These are phyloP conservation scores for Cryptococcus sp. DNA, from an alignment of 1,284 basidiomycete species.

Conservation along the genomic window DNA sequence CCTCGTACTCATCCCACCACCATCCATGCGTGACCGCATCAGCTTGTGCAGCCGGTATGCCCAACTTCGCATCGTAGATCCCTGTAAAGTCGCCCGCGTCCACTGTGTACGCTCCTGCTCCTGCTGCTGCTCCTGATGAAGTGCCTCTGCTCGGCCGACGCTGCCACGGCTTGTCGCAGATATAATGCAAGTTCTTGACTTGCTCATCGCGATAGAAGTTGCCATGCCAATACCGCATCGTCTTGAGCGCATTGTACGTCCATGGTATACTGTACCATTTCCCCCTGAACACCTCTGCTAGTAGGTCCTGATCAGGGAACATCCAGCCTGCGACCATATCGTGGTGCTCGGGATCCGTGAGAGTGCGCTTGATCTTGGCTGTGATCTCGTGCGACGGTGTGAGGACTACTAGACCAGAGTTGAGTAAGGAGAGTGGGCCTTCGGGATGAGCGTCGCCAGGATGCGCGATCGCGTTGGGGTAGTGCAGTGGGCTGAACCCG, in stretches of 20 bases:
- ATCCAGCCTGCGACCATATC: constrained; percentile 64
- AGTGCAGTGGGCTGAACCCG: constrained; percentile 53
- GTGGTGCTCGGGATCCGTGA: constrained; percentile 55
- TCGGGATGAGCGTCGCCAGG: constrained; percentile 55
- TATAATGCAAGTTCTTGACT: constrained; percentile 42
- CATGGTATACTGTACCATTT: constrained; percentile 48
- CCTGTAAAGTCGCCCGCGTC: constrained; percentile 17
- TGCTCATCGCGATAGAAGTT: constrained; percentile 48
- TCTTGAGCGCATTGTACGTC: constrained; percentile 54
- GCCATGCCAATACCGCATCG: constrained; percentile 47
- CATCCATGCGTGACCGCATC: constrained; percentile 28
- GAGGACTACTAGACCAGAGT: constrained; percentile 81
- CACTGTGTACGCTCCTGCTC: constrained; percentile 14
- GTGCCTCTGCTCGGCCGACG: constrained; percentile 8
- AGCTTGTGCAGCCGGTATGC: constrained; percentile 15
- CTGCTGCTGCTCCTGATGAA: constrained; percentile 1
- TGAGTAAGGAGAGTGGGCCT: constrained; percentile 72
- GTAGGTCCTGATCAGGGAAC: constrained; percentile 89
- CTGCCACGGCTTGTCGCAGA: constrained; percentile 27
- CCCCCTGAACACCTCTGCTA: constrained; percentile 72
- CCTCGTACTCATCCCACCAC: constrained; percentile 29
- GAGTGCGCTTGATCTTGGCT: constrained; percentile 60
- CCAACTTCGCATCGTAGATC: constrained; percentile 19
- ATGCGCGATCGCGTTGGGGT: constrained; percentile 44
- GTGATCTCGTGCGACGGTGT: constrained; percentile 61